Conservation (phyloP, 345 rosid species). For the Citrus trifoliata region DNA sequence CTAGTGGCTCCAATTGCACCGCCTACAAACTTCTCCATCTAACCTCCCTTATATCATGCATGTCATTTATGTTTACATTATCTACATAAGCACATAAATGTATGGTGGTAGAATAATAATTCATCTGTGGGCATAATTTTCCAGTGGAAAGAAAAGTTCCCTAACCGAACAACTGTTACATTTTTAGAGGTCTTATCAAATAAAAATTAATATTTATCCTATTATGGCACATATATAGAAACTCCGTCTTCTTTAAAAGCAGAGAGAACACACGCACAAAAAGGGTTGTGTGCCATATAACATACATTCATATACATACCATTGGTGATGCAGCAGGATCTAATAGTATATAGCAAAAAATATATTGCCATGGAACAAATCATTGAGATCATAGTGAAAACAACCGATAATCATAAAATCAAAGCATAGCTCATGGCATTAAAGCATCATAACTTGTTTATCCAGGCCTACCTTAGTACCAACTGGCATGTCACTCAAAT, state of each 20-base stretch:
- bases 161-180: not conserved
- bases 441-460: not conserved
- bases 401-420: not conserved
- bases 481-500: constrained; percentile 67
- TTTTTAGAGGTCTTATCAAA: not conserved
- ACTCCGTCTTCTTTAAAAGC: not conserved
- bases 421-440: not conserved
- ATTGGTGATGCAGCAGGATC: not conserved
- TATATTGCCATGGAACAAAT: not conserved
- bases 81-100: not conserved
- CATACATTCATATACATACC: not conserved
- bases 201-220: not conserved
- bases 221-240: not conserved
- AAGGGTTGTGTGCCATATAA: not conserved
- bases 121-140: not conserved
- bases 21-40: not conserved
- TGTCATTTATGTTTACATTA: not conserved
- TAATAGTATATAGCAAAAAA: not conserved
- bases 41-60: not conserved
- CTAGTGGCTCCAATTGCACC: not conserved
- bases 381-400: not conserved
- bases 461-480: constrained; percentile 53
- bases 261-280: not conserved
- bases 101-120: not conserved
- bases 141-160: not conserved